Evolutionary conservation across 202 grass and related monocot genomes (phyloP), one percentile per base, ranked within the genome.

Genomic region (Setaria italica): DNA sequence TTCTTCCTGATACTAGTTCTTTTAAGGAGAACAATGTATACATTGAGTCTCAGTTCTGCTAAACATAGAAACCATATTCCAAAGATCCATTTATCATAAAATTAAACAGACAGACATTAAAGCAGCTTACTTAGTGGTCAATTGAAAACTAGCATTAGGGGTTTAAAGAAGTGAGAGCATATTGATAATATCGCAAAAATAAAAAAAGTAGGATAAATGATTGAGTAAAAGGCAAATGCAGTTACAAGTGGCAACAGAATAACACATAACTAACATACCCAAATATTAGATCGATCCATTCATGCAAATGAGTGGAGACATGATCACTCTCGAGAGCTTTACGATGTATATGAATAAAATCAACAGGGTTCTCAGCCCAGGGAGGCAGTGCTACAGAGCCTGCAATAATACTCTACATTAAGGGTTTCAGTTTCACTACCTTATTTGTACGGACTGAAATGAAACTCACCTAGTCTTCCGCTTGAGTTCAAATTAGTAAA

Each of bases 261-360:
- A 87, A 30, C 19, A 78, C 43, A 93, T 43, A 79, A 74, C 43
- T 80, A 84, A 78, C 85, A 53, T 99, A 99, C 97, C 97, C 97
- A 83, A 99, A 99, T 88, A 99, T 99, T 70, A 99, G 88, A 82
- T 99, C 97, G n/a, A 99, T 94, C 97, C 97, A 99, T 82, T 99
- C 93, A 88, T 99, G 88, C 70, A 99, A 90, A 91, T 85, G 90
- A 87, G 93, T 73, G 20, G 97, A 99, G 35, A 96, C 93, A 88
- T 99, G 87, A 80, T 99, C 97, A 73, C 93, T 96, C 90, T 99
- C 97, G 87, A 99, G 93, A 90, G 93, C 97, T 76, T 89, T 92
- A 19, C 90, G 88, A 88, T 99, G 97, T 81, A 91, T 96, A 85
- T 95, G 83, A 85, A 99, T 92, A 88, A 99, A 99, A 88, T 99